These are phyloP conservation scores for Ophioceras dolichostomum DNA, from an alignment of 2,329 filamentous ascomycete genomes.

Conservation along the genomic window DNA sequence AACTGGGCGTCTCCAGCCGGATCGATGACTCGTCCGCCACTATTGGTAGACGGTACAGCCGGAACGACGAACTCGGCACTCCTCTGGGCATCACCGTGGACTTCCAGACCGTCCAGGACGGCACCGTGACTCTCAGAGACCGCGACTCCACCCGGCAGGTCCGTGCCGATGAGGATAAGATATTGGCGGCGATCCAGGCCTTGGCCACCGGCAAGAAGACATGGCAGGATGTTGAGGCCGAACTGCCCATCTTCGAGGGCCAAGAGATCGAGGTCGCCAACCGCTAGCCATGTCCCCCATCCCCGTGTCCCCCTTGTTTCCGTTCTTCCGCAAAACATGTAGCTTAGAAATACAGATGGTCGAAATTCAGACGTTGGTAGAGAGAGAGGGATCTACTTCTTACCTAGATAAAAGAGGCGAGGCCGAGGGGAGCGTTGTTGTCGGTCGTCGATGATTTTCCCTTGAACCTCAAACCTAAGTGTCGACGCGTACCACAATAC, in stretches of 20 bases:
- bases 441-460: no score
- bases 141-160: constrained; percentile 88
- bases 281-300: no score
- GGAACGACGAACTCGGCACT: constrained; percentile 93
- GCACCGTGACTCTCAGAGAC: constrained; percentile 77
- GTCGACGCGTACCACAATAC: no score
- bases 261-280: constrained; percentile 45
- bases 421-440: no score
- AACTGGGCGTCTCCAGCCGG: constrained; percentile 66
- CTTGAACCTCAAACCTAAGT: no score
- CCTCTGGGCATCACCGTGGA: constrained; percentile 90
- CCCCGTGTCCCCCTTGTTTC: no score
- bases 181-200: constrained; percentile 58
- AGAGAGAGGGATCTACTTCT: no score
- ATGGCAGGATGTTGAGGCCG: constrained; percentile 58
- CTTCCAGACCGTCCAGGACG: constrained; percentile 87
- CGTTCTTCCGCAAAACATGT: no score
- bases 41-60: constrained; percentile 88
- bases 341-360: no score
- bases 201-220: constrained; percentile 38
- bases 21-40: constrained; percentile 84
- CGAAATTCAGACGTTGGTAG: no score
- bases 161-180: constrained; percentile 67
- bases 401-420: no score
- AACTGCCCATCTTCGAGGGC: constrained; percentile 74